Base-by-base conservation (phyloP, 2,329 filamentous ascomycete genomes). In the Botryotinia globosa region DNA sequence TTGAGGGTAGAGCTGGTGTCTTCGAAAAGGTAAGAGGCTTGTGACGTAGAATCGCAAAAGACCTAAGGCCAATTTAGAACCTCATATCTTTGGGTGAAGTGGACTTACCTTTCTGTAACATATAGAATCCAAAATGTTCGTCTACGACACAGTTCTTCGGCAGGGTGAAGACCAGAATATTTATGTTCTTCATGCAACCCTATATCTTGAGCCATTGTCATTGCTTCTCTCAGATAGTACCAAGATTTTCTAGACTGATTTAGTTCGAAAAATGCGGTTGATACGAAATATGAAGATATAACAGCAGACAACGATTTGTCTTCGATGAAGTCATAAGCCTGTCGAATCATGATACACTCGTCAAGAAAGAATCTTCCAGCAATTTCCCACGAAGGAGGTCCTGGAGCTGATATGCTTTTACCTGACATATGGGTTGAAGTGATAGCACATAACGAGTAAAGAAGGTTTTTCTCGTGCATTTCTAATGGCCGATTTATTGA, bases 41-140 rank as follows among this genome's bases (percentile, higher is more conserved):
- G 77, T 90, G 89, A 64, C 88, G 85, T 72, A 90, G 84, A 44
- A 91, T 85, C 5, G 89, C 89, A 77, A 89, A 90, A 8, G 87
- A 88, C 75, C 90, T 90, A 71, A 70, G 29, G 25, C n/a, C 54
- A 22, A 64, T 72, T 66, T 56, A 68, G 29, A 20, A 65, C 54
- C n/a, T 32, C 54, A 48, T 29, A 16, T 34, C n/a, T 7, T 39
- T 20, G 44, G n/a, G 39, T 1, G 54, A 37, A 70, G 72, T 66
- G 20, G 37, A 37, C 59, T 39, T 80, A 87, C 86, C 87, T 85
- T 80, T 91, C 89, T 0, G 87, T 88, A 45, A 90, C 85, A 77
- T 90, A 89, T 16, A 91, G 81, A 58, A 89, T 83, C 89, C 89
- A 91, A 78, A 89, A 90, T 12, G 89, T 83, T 18, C 88, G 83